These are phyloP conservation scores for Boeremia lycopersici DNA, from an alignment of 2,329 filamentous ascomycete species.

Conservation along the genomic window DNA sequence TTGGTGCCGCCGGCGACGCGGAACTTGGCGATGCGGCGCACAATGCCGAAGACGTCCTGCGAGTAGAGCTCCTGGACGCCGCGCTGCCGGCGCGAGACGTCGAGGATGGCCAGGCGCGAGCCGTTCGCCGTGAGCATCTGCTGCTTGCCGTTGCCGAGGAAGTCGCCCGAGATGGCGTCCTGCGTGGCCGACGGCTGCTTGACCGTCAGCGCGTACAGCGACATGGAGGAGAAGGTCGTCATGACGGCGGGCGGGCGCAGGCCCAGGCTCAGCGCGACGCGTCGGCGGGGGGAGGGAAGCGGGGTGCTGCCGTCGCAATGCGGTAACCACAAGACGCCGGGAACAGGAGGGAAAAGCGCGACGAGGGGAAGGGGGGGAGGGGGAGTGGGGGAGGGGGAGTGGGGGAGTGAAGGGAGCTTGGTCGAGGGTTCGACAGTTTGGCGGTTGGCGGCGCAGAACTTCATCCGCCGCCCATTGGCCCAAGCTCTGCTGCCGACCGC, in stretches of 20 bases:
- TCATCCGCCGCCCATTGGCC: no score
- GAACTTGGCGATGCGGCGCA: constrained; percentile 86
- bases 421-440: no score
- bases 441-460: no score
- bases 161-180: constrained; percentile 92
- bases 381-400: neutral
- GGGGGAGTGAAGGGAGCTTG: neutral
- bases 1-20: constrained; percentile 91
- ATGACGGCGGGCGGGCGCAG: constrained; percentile 61
- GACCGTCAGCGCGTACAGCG: constrained; percentile 96
- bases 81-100: constrained; percentile 82
- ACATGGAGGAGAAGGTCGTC: constrained; percentile 98
- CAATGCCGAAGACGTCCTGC: constrained; percentile 95
- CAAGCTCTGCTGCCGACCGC: neutral
- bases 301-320: constrained; percentile 3
- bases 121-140: constrained; percentile 95
- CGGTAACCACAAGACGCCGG: constrained; percentile 8
- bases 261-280: constrained; percentile 32
- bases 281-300: constrained; percentile 12
- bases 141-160: constrained; percentile 94
- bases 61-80: constrained; percentile 86
- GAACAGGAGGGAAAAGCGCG: constrained; percentile 7
- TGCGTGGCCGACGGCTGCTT: constrained; percentile 89
- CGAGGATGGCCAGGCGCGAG: constrained; percentile 84
- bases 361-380: neutral